These are phyloP conservation scores for Gossypium herbaceum DNA, from an alignment of 345 rosid species.

Conservation along the genomic window DNA sequence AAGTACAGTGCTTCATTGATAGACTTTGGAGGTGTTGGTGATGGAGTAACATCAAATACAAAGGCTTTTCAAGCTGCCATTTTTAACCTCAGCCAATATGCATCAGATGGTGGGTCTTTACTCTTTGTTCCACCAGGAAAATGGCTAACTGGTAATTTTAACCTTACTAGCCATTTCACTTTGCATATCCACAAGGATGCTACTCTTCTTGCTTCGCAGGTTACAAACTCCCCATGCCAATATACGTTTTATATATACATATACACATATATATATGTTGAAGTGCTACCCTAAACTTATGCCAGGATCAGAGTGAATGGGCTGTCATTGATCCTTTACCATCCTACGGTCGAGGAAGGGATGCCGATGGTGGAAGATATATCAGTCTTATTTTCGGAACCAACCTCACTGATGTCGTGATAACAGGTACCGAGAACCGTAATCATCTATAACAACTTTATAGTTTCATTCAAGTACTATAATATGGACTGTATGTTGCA, in stretches of 20 bases:
- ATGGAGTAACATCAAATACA: slow-evolving; percentile 74
- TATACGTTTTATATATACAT: too few relatives aligned
- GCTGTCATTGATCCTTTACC: slow-evolving; percentile 72
- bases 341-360: slow-evolving; percentile 81
- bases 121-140: slow-evolving; percentile 81
- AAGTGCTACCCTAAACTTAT: not conserved
- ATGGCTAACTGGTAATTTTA: slow-evolving; percentile 87
- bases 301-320: slow-evolving; percentile 71
- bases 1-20: slow-evolving; percentile 63
- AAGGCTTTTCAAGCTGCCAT: slow-evolving; percentile 65
- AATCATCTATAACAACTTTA: not conserved
- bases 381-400: slow-evolving; percentile 68
- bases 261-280: too few relatives aligned
- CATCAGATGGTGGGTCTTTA: slow-evolving; percentile 62
- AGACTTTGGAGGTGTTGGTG: slow-evolving; percentile 86
- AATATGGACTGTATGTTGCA: slow-evolving; percentile 15
- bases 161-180: slow-evolving; percentile 88
- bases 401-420: slow-evolving; percentile 82
- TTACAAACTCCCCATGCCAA: slow-evolving; percentile 18
- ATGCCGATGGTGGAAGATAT: slow-evolving; percentile 58
- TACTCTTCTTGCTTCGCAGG: slow-evolving; percentile 80
- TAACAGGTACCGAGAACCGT: slow-evolving; percentile 49
- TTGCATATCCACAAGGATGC: slow-evolving; percentile 72
- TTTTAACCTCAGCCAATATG: slow-evolving; percentile 47
- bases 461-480: not conserved